A percentile compares a stretch with the other conserved stretches of the same genome.
phyloP scores from a whole-genome alignment of 495 filamentous ascomycete species.

The Aspergillus panamensis region DNA sequence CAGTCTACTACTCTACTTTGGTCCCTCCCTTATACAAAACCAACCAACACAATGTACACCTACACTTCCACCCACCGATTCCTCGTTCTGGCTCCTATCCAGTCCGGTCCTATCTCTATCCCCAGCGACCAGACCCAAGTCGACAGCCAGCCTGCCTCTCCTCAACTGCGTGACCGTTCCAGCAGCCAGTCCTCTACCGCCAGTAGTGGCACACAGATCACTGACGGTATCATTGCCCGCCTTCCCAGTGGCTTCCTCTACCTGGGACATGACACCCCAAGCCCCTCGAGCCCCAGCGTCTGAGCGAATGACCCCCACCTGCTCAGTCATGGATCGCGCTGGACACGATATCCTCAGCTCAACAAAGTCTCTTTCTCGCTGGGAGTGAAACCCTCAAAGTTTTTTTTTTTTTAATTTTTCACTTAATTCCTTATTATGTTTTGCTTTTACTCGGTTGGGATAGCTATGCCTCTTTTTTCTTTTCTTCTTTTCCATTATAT shows the following conservation, averaged over 20 bases:
- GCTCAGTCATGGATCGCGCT: constrained; percentile 24
- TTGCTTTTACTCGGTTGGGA: not conserved
- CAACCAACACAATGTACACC: constrained; percentile 36
- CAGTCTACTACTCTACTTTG: constrained; percentile 1
- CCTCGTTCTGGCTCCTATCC: constrained; percentile 40
- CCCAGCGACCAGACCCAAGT: constrained; percentile 25
- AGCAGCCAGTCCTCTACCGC: constrained; percentile 20
- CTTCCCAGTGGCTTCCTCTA: constrained; percentile 33
- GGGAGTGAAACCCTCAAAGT: not conserved
- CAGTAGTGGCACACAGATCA: constrained; percentile 19
- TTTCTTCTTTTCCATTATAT: constrained; percentile 1
- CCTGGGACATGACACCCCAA: constrained; percentile 26
- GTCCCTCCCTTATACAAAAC: constrained; percentile 10
- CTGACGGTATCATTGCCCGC: constrained; percentile 16
- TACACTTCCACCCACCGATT: constrained; percentile 35
- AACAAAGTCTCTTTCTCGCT: constrained; percentile 5
- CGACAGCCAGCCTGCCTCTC: constrained; percentile 9
- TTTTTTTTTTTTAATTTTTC: constrained; percentile 11
- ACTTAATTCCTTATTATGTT: not conserved
- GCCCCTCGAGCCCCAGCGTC: constrained; percentile 3
- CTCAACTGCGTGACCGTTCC: constrained; percentile 4
- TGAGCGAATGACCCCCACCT: constrained; percentile 5
- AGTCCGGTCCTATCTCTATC: constrained; percentile 33
- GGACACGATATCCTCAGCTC: constrained; percentile 22
- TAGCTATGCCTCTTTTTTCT: constrained; percentile 2